Base-by-base conservation (phyloP, 148 eudicot species). In the Bassia scoparia region DNA sequence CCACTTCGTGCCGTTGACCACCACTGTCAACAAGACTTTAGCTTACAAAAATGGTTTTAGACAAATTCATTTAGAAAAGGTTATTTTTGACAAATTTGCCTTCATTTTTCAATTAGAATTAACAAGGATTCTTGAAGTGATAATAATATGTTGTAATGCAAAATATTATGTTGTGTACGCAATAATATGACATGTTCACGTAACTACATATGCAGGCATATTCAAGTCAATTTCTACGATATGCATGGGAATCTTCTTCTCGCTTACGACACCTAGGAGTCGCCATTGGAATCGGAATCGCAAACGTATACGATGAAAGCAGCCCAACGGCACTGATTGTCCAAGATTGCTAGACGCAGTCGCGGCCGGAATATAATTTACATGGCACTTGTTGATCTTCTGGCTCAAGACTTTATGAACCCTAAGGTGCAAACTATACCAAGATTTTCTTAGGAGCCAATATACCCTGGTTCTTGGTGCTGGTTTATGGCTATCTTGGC, bases 331-430 rank as follows among this genome's bases (percentile, higher is more conserved):
- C 84, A 0, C 62, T 84, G 8, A 68, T 81, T 15, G 72, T 81
- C 21, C 81, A 81, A 64, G 87, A 0, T 29, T 84, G 18, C 58
- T 81, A 23, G 71, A 84, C 17, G 70, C 84, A 0, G 34, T 68
- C 1, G 81, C 87, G 0, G 78, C 87, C 0, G 87, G 87, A 52
- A 81, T 84, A 20, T 77, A 33, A 76, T 84, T 17, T 84, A 84
- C 72, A 84, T 84, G 87, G 81, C 87, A 0, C 78, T 84, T 3
- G 84, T 84, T 6, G 87, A 84, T 62, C 81, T 81, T 9, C 71
- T 84, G 0, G 87, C 84, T 0, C 81, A 80, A 48, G 87, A 84
- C 43, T 84, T 84, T 50, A 81, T 84, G 83, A 81, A 81, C 66
- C 69, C 72, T 6, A 76, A 37, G 27, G 58, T 84, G 46, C 81